Percentiles rank a stretch among this genome's conserved stretches.
Conservation (phyloP, 768 basidiomycete species). For the Auriculariales sp. region DNA sequence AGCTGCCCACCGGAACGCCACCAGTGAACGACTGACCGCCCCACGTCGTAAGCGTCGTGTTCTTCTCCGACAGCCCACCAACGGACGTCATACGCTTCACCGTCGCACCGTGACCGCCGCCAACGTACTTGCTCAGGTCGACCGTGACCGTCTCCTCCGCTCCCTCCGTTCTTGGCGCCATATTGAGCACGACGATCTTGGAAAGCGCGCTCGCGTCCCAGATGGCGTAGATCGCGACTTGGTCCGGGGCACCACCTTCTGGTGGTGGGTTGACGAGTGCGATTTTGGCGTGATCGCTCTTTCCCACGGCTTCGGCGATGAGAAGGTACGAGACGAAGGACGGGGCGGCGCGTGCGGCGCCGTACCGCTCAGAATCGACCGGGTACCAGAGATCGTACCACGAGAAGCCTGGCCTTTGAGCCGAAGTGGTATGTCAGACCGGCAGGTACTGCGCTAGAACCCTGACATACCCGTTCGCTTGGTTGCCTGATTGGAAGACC, state of each 20-base stretch:
- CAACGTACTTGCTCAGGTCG: slow-evolving; percentile 8
- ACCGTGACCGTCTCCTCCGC: slow-evolving; percentile 6
- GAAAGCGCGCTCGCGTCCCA: slow-evolving; percentile 18
- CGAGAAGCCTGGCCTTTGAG: slow-evolving; percentile 1
- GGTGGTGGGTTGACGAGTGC: slow-evolving; percentile 11
- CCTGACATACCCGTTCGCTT: slow-evolving; percentile 17
- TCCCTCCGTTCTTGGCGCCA: slow-evolving; percentile 8
- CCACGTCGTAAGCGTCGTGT: slow-evolving; percentile 14
- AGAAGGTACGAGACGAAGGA: slow-evolving; percentile 20
- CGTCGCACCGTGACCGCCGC: not conserved
- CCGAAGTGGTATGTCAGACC: not conserved
- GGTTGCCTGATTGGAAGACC: slow-evolving; percentile 17
- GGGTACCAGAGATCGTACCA: slow-evolving; percentile 22
- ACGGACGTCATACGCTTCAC: slow-evolving; percentile 17
- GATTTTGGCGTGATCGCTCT: slow-evolving; percentile 12
- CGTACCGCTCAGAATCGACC: slow-evolving; percentile 12
- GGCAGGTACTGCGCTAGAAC: slow-evolving; percentile 9
- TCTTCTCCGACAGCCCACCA: slow-evolving; percentile 15
- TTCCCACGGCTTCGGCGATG: slow-evolving; percentile 18
- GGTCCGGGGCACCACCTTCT: slow-evolving; percentile 8
- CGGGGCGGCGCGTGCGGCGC: slow-evolving; percentile 14
- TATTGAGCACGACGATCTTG: slow-evolving; percentile 15
- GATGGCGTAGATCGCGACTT: slow-evolving; percentile 17
- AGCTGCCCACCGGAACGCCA: slow-evolving; percentile 15
- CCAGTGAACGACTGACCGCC: slow-evolving; percentile 18